phyloP scores from a whole-genome alignment of 371 early-diverging fungal species.

The Sporodiniella umbellata region DNA sequence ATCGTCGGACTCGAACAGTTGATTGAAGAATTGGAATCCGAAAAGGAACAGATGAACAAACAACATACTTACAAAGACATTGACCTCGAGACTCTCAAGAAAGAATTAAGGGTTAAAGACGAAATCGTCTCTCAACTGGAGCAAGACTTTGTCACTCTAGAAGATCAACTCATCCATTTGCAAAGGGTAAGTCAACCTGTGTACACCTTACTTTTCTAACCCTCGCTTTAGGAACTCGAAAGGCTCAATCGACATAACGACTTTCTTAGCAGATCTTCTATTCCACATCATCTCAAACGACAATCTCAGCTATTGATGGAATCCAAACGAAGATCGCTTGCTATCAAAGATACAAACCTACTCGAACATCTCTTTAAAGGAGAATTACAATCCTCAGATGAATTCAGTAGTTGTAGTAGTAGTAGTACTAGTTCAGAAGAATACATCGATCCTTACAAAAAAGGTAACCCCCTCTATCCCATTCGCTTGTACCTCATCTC shows the following conservation, averaged over 20 bases:
- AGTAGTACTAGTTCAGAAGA: constrained; percentile 1
- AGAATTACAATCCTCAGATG: constrained; percentile 22
- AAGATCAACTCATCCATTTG: constrained; percentile 40
- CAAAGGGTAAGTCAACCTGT: constrained; percentile 41
- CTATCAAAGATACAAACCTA: constrained; percentile 42
- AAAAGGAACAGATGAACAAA: constrained; percentile 33
- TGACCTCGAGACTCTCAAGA: constrained; percentile 45
- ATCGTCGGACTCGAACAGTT: constrained; percentile 34
- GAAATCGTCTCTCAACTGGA: constrained; percentile 49
- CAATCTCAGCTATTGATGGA: constrained; percentile 50
- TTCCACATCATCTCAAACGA: constrained; percentile 32
- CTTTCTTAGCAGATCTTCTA: constrained; percentile 1
- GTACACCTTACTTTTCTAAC: neutral
- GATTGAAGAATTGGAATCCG: constrained; percentile 39
- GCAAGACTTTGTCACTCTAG: constrained; percentile 43
- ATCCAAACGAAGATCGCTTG: constrained; percentile 44
- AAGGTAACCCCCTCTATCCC: neutral
- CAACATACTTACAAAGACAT: constrained; percentile 39
- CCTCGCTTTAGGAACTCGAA: constrained; percentile 17
- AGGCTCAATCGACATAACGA: constrained; percentile 1
- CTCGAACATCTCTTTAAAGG: constrained; percentile 43
- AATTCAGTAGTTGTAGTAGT: neutral
- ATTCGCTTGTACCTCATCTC: constrained; percentile 7
- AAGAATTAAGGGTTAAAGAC: constrained; percentile 46
- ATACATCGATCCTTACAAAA: neutral